A percentile compares a stretch with the other conserved stretches of the same genome.
Evolutionary conservation across 2,329 filamentous ascomycete species (phyloP).

Genomic region (Decorospora gaudefroyi): DNA sequence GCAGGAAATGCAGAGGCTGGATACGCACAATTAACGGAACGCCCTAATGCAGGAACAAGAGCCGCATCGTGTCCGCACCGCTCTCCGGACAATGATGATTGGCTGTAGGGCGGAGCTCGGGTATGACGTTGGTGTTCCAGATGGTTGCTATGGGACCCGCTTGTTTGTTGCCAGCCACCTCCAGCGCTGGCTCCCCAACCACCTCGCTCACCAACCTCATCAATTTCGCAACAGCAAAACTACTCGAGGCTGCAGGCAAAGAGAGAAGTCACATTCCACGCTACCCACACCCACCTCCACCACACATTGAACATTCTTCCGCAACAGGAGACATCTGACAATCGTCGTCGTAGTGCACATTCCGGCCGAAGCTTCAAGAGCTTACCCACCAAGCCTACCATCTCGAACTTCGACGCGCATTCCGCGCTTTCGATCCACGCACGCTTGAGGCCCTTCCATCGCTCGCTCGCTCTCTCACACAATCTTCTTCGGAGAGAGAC

Average conservation of each 20-base stretch:
- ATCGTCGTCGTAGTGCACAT: constrained; percentile 39
- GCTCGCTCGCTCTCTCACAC: constrained; percentile 28
- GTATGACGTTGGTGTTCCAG: constrained; percentile 27
- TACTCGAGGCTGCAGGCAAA: constrained; percentile 34
- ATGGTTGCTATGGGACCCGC: constrained; percentile 26
- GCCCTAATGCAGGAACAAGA: constrained; percentile 34
- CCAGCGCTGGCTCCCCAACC: too few species aligned
- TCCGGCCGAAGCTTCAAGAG: constrained; percentile 36
- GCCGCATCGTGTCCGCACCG: too few species aligned
- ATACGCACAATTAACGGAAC: constrained; percentile 16
- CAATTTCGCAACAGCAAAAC: constrained; percentile 43
- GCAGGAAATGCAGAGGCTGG: constrained; percentile 34
- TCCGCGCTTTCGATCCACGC: constrained; percentile 25
- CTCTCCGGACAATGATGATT: too few species aligned
- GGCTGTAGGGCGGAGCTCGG: constrained; percentile 20
- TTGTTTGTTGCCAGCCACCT: constrained; percentile 36
- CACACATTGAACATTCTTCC: constrained; percentile 25
- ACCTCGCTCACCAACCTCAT: constrained; percentile 40
- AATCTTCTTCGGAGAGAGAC: constrained; percentile 21
- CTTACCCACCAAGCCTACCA: constrained; percentile 26
- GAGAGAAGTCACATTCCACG: constrained; percentile 39
- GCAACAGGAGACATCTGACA: constrained; percentile 39
- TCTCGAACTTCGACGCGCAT: constrained; percentile 23
- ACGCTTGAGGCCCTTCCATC: constrained; percentile 29
- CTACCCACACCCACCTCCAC: constrained; percentile 37